Evolutionary conservation across 306 rosid species (phyloP).

Genomic region (Nissolia schottii): DNA sequence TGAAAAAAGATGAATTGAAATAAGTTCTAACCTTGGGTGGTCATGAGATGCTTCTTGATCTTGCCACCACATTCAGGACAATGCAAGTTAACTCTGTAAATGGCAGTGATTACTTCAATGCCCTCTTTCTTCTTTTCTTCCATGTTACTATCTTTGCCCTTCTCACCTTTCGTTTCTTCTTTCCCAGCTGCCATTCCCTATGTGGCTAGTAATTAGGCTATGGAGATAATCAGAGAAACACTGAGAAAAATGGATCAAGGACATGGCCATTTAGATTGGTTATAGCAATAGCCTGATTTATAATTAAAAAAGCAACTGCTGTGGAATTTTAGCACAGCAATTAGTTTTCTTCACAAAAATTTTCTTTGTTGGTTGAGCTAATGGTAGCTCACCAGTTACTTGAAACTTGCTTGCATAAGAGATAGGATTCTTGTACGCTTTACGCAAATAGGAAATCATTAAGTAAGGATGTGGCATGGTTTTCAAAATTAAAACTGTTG

Average conservation of each 20-base stretch:
- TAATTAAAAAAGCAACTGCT: neutral
- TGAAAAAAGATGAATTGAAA: neutral
- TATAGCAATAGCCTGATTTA: neutral
- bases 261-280: neutral
- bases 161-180: conserved; percentile 28
- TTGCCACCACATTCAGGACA: conserved; percentile 71
- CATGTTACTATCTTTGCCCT: conserved; percentile 22
- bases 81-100: conserved; percentile 70
- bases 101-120: conserved; percentile 54
- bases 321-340: neutral
- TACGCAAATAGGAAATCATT: neutral
- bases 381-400: conserved; percentile 28
- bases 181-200: conserved; percentile 40
- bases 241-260: neutral
- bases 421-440: neutral
- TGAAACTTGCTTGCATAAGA: conserved; percentile 13
- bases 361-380: conserved; percentile 22
- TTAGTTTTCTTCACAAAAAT: conserved; percentile 13
- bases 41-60: conserved; percentile 64
- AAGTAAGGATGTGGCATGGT: neutral
- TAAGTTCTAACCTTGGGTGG: conserved; percentile 46
- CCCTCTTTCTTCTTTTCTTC: conserved; percentile 32
- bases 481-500: neutral
- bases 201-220: neutral
- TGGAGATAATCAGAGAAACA: neutral